Percentiles rank a stretch among this genome's conserved stretches.
Evolutionary conservation across 2,329 filamentous ascomycete species (phyloP).

Genomic region (Venturia oleaginea): DNA sequence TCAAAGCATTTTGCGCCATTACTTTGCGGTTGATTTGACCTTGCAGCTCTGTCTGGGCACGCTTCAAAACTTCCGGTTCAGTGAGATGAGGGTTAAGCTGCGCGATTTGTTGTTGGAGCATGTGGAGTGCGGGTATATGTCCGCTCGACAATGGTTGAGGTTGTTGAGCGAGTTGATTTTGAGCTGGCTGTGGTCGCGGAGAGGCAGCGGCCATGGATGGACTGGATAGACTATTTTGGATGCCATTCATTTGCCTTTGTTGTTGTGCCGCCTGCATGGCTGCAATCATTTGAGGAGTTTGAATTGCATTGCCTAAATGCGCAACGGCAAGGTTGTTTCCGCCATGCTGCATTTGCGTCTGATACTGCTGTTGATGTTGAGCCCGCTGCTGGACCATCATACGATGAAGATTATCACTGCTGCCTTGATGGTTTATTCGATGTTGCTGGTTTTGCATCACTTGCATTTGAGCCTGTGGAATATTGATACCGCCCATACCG

Average conservation of each 20-base stretch:
- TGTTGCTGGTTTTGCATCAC: slow-evolving; percentile 49
- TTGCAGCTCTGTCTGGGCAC: slow-evolving; percentile 43
- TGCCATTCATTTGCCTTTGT: slow-evolving; percentile 19
- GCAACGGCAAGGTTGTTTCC: slow-evolving; percentile 14
- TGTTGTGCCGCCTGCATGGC: slow-evolving; percentile 21
- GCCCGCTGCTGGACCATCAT: slow-evolving; percentile 27
- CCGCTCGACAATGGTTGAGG: slow-evolving; percentile 44
- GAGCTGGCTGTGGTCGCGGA: slow-evolving; percentile 15
- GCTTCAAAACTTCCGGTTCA: slow-evolving; percentile 44
- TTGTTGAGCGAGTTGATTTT: slow-evolving; percentile 21
- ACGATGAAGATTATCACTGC: slow-evolving; percentile 25
- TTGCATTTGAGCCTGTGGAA: slow-evolving; percentile 64
- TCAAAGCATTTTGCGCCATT: slow-evolving; percentile 29
- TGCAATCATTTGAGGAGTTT: slow-evolving; percentile 25
- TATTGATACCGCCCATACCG: slow-evolving; percentile 47
- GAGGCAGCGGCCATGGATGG: slow-evolving; percentile 15
- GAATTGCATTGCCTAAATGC: slow-evolving; percentile 21
- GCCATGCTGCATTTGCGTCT: slow-evolving; percentile 15
- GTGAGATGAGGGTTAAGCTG: slow-evolving; percentile 42
- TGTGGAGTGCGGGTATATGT: slow-evolving; percentile 46
- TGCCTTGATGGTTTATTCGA: slow-evolving; percentile 42
- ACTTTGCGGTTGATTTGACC: slow-evolving; percentile 25
- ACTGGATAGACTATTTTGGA: slow-evolving; percentile 15
- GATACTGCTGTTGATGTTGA: slow-evolving; percentile 20
- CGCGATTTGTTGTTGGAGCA: slow-evolving; percentile 44